phyloP scores from a whole-genome alignment of 129 eudicot species.

The Calendula officinalis region DNA sequence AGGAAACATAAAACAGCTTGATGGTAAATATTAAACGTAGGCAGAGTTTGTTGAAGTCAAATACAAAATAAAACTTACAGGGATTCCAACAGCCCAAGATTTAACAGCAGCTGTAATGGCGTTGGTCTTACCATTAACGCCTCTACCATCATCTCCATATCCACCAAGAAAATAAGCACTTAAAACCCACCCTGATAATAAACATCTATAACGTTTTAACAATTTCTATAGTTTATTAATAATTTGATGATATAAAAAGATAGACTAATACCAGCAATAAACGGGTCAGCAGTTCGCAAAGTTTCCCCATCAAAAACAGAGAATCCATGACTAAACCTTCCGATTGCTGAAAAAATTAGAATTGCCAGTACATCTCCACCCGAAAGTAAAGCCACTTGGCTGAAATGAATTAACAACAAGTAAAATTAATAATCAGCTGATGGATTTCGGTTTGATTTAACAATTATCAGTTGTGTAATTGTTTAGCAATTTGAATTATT shows the following conservation, averaged over 20 bases:
- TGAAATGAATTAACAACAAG: constrained; percentile 20
- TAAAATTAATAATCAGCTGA: not conserved
- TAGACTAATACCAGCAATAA: constrained; percentile 73
- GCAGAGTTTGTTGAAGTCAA: not conserved
- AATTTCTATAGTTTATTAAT: not conserved
- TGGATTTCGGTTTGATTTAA: no score
- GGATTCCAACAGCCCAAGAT: constrained; percentile 87
- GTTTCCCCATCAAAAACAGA: constrained; percentile 73
- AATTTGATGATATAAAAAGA: not conserved
- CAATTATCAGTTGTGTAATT: no score
- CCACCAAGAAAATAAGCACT: constrained; percentile 96
- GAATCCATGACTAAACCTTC: constrained; percentile 94
- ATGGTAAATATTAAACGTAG: not conserved
- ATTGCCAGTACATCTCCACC: constrained; percentile 92
- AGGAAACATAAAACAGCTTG: not conserved
- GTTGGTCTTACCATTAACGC: constrained; percentile 65
- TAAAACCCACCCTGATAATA: constrained; percentile 77
- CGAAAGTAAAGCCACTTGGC: constrained; percentile 75
- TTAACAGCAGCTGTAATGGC: constrained; percentile 74
- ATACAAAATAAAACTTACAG: constrained; percentile 44
- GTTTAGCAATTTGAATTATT: no score
- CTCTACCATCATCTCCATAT: constrained; percentile 75
- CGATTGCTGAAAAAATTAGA: constrained; percentile 80
- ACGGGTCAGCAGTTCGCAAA: constrained; percentile 88
- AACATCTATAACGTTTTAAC: constrained; percentile 18